These are phyloP conservation scores for Pythium phragmitis DNA, from an alignment of 352 stramenopile species.

Conservation along the genomic window DNA sequence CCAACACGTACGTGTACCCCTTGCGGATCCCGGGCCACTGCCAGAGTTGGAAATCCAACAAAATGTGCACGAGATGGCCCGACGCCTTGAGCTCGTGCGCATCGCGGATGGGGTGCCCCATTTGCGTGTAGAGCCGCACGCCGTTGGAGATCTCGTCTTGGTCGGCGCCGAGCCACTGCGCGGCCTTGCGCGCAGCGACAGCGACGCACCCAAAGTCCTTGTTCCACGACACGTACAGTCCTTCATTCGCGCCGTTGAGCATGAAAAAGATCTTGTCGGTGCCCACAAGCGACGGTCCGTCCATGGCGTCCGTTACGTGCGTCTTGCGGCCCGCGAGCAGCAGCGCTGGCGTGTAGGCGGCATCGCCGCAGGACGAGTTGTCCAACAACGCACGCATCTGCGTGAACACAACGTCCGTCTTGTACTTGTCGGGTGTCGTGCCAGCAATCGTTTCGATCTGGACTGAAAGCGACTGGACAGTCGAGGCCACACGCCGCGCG, in stretches of 20 bases:
- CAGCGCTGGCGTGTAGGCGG: constrained; percentile 32
- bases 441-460: constrained; percentile 22
- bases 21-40: constrained; percentile 78
- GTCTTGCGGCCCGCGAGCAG: constrained; percentile 38
- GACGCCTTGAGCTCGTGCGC: constrained; percentile 40
- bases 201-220: constrained; percentile 63
- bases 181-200: constrained; percentile 43
- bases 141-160: constrained; percentile 63
- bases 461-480: constrained; percentile 14
- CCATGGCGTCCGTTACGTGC: constrained; percentile 60
- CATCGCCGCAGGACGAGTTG: constrained; percentile 37
- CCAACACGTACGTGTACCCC: constrained; percentile 68
- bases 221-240: constrained; percentile 80
- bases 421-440: constrained; percentile 54
- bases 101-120: constrained; percentile 58
- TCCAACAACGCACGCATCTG: constrained; percentile 39
- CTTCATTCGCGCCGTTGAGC: constrained; percentile 81
- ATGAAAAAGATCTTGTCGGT: constrained; percentile 78
- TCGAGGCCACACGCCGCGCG: constrained; percentile 19
- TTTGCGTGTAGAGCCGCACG: constrained; percentile 71
- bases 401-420: constrained; percentile 46
- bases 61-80: constrained; percentile 69
- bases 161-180: constrained; percentile 63
- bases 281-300: constrained; percentile 25
- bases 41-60: constrained; percentile 85